These are phyloP conservation scores for Solanum hybrid DNA, from an alignment of 305 asterid species.

Conservation along the genomic window DNA sequence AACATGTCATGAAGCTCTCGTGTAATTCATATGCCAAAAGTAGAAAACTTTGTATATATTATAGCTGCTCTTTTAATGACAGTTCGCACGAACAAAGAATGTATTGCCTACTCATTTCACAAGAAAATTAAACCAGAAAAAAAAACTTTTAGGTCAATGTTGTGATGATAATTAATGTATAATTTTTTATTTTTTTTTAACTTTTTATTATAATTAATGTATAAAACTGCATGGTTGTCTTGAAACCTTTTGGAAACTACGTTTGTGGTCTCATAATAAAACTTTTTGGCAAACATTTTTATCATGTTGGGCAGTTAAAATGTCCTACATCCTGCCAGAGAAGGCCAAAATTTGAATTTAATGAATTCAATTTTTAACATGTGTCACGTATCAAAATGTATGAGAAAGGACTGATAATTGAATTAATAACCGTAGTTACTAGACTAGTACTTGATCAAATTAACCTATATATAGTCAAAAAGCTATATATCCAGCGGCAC, in stretches of 20 bases:
- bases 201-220: background rate
- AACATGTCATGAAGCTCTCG: slow-evolving; percentile 48
- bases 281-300: background rate
- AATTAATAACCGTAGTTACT: too few relatives aligned
- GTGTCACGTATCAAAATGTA: background rate
- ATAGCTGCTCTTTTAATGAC: slow-evolving; percentile 15
- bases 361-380: background rate
- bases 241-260: background rate
- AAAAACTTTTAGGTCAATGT: slow-evolving; percentile 9
- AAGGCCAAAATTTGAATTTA: background rate
- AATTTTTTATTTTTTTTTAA: too few relatives aligned
- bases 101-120: slow-evolving; percentile 1
- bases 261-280: background rate
- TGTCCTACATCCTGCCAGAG: background rate
- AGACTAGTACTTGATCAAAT: background rate
- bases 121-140: background rate
- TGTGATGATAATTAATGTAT: background rate
- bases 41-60: slow-evolving; percentile 6
- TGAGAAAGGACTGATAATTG: background rate
- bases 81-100: slow-evolving; percentile 75
- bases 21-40: slow-evolving; percentile 25
- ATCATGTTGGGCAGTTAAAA: background rate
- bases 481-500: background rate
- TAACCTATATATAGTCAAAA: background rate
- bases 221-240: slow-evolving; percentile 1